Evolutionary conservation across 2,329 filamentous ascomycete species (phyloP).

Genomic region (Diaporthe caulivora): DNA sequence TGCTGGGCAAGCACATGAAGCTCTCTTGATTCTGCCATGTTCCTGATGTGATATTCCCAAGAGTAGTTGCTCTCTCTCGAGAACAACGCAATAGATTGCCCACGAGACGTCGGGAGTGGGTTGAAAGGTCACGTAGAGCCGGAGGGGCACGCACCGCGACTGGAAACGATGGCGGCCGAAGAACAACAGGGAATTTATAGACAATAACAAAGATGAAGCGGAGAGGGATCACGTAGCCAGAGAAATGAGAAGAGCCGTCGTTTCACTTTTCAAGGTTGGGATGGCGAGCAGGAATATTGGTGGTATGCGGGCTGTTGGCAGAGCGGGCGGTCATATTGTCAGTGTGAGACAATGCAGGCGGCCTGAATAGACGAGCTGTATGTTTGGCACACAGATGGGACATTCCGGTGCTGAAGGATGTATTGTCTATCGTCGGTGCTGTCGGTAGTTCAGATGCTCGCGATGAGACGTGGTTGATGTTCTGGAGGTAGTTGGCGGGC

Average conservation of each 20-base stretch:
- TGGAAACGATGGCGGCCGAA: neutral
- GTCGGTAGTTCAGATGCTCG: neutral
- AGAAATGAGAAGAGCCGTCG: neutral
- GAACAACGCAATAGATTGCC: neutral
- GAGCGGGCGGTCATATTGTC: neutral
- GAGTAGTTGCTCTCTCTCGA: neutral
- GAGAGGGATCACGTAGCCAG: neutral
- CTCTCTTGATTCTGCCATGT: neutral
- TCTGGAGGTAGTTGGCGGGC: neutral
- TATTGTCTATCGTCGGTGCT: neutral
- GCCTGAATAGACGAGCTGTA: neutral
- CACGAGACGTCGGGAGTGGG: neutral
- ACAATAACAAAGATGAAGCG: too few relatives aligned
- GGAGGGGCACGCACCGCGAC: neutral
- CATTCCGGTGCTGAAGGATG: neutral
- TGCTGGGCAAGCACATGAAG: neutral
- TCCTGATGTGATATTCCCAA: neutral
- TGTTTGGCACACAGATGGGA: neutral
- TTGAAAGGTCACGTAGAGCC: neutral
- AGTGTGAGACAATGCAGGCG: neutral
- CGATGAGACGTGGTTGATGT: neutral
- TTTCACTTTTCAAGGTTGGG: neutral
- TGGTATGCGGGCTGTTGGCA: neutral
- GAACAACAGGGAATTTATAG: neutral
- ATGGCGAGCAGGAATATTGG: neutral